Base-by-base conservation (phyloP, 352 stramenopile genomes). In the Globisporangium acanthophoron region DNA sequence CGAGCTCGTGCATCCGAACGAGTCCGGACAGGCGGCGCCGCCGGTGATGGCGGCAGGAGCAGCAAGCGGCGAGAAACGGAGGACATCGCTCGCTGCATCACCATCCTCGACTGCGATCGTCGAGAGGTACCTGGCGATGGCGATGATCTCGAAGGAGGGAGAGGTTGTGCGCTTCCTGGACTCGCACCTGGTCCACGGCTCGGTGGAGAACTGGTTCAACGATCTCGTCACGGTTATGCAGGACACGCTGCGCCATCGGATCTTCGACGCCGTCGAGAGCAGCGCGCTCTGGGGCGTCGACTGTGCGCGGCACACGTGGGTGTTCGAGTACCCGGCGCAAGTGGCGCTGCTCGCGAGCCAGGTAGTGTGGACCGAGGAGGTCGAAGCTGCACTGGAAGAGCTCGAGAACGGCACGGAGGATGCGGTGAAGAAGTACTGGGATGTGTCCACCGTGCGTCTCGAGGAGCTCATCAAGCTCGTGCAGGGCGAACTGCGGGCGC, bases 131-230 rank as follows among this genome's bases (percentile, higher is more conserved):
- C 73, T 93, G 40, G 87, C 88, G 6, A 82, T 92, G 64, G 81
- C 80, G 5, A 98, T 98, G 94, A 70, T 97, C 44, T 96, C 94
- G n/a, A 98, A 98, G 73, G 95, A 98, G 65, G 86, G 90, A 20
- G 94, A 98, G 65, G 58, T 95, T 31, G 88, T 98, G 37, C 64
- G 68, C 5, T 93, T 98, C 58, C 15, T 56, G 29, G 81, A 92
- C 58, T 90, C 81, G 11, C 81, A 86, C 16, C 50, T 90, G 33
- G 83, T 92, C 41, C 88, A 97, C 41, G 87, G 92, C 0, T 84
- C 94, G 40, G 90, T 96, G 15, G 92, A 98, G 55, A 80, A 79
- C 41, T 98, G 97, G 77, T 88, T 98, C 54, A 98, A 98, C 49
- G 88, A 97, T 51, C 75, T 99, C 3, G 96, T 97, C 0, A 76